Evolutionary conservation across 1,284 basidiomycete species (phyloP).

Genomic region (Apiotrichum gracile): DNA sequence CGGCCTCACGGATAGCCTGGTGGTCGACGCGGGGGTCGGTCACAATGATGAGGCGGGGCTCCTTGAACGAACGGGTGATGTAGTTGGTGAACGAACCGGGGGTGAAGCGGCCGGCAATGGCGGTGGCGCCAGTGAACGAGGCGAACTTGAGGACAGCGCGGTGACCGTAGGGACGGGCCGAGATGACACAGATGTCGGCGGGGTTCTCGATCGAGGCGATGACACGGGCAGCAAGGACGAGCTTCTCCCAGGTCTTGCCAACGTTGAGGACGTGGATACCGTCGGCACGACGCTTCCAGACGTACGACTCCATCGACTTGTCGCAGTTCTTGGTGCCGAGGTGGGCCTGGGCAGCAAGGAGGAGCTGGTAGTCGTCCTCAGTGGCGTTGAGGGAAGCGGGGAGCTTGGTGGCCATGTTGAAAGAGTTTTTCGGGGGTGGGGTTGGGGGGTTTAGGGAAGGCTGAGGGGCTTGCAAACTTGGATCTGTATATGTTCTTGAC

Average conservation of each 20-base stretch:
- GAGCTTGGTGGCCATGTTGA: conserved; percentile 58
- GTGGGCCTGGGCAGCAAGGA: conserved; percentile 92
- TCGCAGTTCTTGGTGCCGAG: conserved; percentile 98
- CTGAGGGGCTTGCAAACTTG: conserved; percentile 42
- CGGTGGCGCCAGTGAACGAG: conserved; percentile 94
- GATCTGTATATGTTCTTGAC: conserved; percentile 28
- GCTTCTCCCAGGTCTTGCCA: conserved; percentile 99
- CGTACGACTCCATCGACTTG: conserved; percentile 96
- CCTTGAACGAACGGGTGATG: conserved; percentile 99
- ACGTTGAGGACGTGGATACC: conserved; percentile 97
- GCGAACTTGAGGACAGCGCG: conserved; percentile 98
- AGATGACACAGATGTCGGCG: conserved; percentile 95
- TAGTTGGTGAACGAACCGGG: conserved; percentile 99
- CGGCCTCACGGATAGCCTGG: conserved; percentile 99
- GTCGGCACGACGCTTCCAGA: conserved; percentile 93
- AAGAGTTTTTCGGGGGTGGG: too few relatives aligned
- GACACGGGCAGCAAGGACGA: conserved; percentile 88
- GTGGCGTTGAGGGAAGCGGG: conserved; percentile 88
- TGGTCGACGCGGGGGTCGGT: conserved; percentile 99
- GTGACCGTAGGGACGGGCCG: conserved; percentile 96
- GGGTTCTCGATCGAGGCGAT: conserved; percentile 96
- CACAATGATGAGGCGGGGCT: conserved; percentile 95
- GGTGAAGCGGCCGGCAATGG: conserved; percentile 98
- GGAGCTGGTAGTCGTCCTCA: conserved; percentile 93
- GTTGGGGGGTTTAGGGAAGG: conserved; percentile 13